Base-by-base conservation (phyloP, 257 asterid genomes). In the Plantago major region DNA sequence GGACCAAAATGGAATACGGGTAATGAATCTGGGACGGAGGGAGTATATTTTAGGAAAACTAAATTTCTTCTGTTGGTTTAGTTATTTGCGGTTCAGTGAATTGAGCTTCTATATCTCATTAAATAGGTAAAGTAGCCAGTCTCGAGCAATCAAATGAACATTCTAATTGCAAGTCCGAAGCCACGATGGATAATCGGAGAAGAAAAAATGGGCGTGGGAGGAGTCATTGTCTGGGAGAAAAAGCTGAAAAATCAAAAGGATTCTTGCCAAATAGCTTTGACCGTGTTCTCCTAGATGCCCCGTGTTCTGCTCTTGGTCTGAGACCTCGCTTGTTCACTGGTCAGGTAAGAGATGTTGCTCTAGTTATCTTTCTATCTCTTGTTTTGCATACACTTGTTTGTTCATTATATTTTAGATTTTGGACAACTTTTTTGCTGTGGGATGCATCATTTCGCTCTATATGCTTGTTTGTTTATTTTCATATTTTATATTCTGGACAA, bases 221-320 rank as follows among this genome's bases (percentile, higher is more conserved):
- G 67, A 81, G 67, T 67, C 79, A 86, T 71, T 22, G 79, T 42
- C 47, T 73, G 59, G 99, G 99, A 65, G 95, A 67, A 63, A 77
- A 93, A 71, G 97, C 80, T 54, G 95, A 84, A 73, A 86, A 76
- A 68, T 86, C 81, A 15, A 71, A 77, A 77, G 99, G 99, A 44
- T 92, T 92, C 78, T 71, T 79, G 30, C 94, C 96, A 10, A 81
- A 84, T 80, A 83, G 88, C 79, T 92, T 92, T 80, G 96, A 92
- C 42, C 96, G 99, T 45, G 97, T 92, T 77, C 97, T 92, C 54
- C 91, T 92, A 48, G 99, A 92, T 81, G 99, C 95, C 76, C 99
- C 99, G 73, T 92, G 99, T 73, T 92, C 99, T 55, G 99, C 99
- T 63, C 95, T 92, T 79, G 99, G 99, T 70, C 76, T 92, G 73